phyloP scores from a whole-genome alignment of 805 yeast species.

The Scheffersomyces spartinae region DNA sequence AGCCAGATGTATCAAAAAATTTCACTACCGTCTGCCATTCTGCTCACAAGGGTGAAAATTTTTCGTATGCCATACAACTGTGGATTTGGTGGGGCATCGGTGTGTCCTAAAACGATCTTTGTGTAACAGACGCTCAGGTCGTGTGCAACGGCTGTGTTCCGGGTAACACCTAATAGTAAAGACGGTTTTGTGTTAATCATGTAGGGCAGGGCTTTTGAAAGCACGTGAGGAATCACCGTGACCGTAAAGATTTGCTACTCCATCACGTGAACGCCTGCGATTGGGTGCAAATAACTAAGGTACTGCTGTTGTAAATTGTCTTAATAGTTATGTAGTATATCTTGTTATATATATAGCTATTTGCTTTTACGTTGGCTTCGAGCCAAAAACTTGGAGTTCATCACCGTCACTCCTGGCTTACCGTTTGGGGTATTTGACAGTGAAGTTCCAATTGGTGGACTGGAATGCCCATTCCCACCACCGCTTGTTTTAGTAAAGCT shows the following conservation, averaged over 20 bases:
- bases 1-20: constrained; percentile 1
- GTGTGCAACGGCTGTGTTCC: not conserved
- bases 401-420: constrained; percentile 15
- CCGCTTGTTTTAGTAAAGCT: constrained; percentile 19
- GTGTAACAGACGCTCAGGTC: constrained; percentile 1
- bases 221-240: no score
- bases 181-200: no score
- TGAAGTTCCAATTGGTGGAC: not conserved
- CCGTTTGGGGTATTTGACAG: not conserved
- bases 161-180: no score
- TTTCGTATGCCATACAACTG: constrained; percentile 2
- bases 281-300: not conserved
- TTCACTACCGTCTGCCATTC: no score
- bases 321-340: constrained; percentile 1
- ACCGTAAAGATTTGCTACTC: no score
- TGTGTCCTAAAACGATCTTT: no score
- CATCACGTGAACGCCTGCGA: no score
- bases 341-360: constrained; percentile 1
- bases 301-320: constrained; percentile 1
- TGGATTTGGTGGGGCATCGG: not conserved
- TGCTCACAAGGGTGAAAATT: no score
- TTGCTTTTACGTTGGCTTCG: constrained; percentile 25
- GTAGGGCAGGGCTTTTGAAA: no score
- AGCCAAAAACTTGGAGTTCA: constrained; percentile 32
- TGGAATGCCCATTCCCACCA: not conserved